Conservation (phyloP, 2,329 filamentous ascomycete species). For the Alternaria sp. region DNA sequence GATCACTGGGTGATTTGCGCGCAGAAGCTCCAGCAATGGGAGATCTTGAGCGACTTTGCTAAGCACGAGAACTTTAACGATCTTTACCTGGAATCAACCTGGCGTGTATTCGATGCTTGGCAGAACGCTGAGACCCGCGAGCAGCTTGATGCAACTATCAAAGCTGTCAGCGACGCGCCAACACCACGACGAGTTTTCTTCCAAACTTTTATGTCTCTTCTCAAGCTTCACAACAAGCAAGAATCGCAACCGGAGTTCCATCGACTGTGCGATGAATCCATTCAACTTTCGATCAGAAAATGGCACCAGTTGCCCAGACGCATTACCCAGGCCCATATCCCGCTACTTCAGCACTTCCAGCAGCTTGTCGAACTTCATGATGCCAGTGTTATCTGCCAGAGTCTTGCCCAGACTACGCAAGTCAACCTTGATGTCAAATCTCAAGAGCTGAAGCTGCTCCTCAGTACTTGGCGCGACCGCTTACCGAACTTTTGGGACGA, state of each 20-base stretch:
- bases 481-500: conserved; percentile 99
- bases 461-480: conserved; percentile 94
- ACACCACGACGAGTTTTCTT: conserved; percentile 95
- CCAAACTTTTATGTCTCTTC: conserved; percentile 95
- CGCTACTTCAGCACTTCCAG: conserved; percentile 95
- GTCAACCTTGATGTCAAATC: conserved; percentile 91
- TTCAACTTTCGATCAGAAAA: conserved; percentile 94
- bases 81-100: conserved; percentile 90
- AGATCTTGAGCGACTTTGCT: conserved; percentile 94
- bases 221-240: conserved; percentile 91
- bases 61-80: conserved; percentile 99
- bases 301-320: conserved; percentile 97
- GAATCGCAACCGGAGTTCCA: conserved; percentile 83
- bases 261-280: conserved; percentile 92
- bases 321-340: conserved; percentile 94
- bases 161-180: conserved; percentile 95
- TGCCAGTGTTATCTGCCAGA: conserved; percentile 94
- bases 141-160: conserved; percentile 89
- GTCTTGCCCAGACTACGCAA: conserved; percentile 82
- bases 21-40: conserved; percentile 98
- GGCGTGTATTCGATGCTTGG: conserved; percentile 97
- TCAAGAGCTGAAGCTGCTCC: conserved; percentile 89
- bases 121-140: conserved; percentile 84
- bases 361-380: conserved; percentile 97
- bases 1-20: conserved; percentile 98